Conservation (phyloP, 441 rosid genomes). For the Erodium chrysanthum region DNA sequence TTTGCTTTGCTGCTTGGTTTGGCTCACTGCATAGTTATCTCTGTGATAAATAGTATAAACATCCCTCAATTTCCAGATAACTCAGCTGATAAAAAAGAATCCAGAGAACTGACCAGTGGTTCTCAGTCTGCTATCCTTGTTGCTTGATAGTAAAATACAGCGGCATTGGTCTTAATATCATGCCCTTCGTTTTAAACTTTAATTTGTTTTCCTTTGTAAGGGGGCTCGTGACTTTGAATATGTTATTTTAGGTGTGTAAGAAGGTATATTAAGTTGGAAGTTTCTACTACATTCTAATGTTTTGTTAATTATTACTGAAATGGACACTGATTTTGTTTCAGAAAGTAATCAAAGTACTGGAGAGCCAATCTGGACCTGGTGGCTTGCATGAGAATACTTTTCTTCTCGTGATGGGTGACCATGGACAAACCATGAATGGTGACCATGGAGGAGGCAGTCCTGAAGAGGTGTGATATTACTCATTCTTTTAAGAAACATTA, state of each 20-base stretch:
- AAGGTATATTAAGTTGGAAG: conserved; percentile 3
- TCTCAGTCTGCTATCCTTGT: not conserved
- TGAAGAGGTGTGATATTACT: conserved; percentile 56
- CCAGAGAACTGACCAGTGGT: not conserved
- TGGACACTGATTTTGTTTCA: conserved; percentile 22
- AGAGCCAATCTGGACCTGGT: conserved; percentile 68
- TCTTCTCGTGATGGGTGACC: conserved; percentile 95
- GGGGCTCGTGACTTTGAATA: conserved; percentile 12
- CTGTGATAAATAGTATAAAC: not conserved
- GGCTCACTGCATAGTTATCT: conserved; percentile 1
- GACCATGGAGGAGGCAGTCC: conserved; percentile 98
- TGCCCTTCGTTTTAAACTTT: not conserved
- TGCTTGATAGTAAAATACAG: not conserved
- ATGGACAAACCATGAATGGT: conserved; percentile 93
- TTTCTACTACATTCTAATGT: conserved; percentile 4
- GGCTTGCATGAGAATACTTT: conserved; percentile 74
- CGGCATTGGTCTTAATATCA: not conserved
- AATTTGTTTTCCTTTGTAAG: conserved; percentile 6
- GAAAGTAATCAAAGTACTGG: conserved; percentile 55
- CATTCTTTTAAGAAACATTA: conserved; percentile 7
- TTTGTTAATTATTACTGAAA: conserved; percentile 8
- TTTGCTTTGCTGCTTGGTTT: not conserved
- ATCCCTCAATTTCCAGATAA: not conserved
- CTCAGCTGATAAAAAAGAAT: no score
- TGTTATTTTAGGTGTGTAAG: conserved; percentile 8